Percentiles rank a stretch among this genome's conserved stretches.
Evolutionary conservation across 2,329 filamentous ascomycete species (phyloP).

Genomic region (Pyrenochaeta sp.): DNA sequence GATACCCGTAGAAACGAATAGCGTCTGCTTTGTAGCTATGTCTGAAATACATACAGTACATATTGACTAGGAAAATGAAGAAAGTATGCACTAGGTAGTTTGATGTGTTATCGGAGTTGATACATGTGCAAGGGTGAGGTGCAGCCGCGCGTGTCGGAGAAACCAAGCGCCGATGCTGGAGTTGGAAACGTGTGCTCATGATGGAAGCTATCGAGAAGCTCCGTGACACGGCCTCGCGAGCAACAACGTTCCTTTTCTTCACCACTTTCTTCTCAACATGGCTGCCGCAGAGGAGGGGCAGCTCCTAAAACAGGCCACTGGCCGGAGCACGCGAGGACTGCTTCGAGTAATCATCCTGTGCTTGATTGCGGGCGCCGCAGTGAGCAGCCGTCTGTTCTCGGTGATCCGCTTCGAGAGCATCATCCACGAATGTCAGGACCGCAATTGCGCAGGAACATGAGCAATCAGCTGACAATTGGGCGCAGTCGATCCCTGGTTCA

Average conservation of each 20-base stretch:
- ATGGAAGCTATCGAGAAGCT: constrained; percentile 37
- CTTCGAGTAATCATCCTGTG: constrained; percentile 88
- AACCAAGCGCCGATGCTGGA: constrained; percentile 31
- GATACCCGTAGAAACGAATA: neutral
- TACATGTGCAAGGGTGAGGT: constrained; percentile 3
- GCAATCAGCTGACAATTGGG: constrained; percentile 34
- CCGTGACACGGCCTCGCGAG: constrained; percentile 44
- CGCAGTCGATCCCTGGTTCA: constrained; percentile 98
- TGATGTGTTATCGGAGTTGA: too few relatives aligned
- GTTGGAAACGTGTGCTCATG: constrained; percentile 37
- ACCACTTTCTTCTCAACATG: constrained; percentile 41
- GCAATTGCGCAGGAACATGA: constrained; percentile 2
- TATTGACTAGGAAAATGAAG: too few relatives aligned
- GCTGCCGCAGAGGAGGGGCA: constrained; percentile 49
- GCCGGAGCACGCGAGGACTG: constrained; percentile 81
- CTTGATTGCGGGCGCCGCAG: constrained; percentile 88
- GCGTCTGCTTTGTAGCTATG: too few relatives aligned
- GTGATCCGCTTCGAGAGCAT: constrained; percentile 99
- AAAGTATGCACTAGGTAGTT: too few relatives aligned
- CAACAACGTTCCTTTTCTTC: constrained; percentile 34
- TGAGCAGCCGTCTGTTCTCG: constrained; percentile 94
- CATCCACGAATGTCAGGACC: constrained; percentile 93
- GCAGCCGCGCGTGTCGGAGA: constrained; percentile 18
- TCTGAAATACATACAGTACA: too few relatives aligned
- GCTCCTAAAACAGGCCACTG: constrained; percentile 79